Percentiles rank a stretch among this genome's conserved stretches.
These are phyloP conservation scores for Rhizopus microsporus DNA, from an alignment of 371 early-diverging fungal species.

Conservation along the genomic window DNA sequence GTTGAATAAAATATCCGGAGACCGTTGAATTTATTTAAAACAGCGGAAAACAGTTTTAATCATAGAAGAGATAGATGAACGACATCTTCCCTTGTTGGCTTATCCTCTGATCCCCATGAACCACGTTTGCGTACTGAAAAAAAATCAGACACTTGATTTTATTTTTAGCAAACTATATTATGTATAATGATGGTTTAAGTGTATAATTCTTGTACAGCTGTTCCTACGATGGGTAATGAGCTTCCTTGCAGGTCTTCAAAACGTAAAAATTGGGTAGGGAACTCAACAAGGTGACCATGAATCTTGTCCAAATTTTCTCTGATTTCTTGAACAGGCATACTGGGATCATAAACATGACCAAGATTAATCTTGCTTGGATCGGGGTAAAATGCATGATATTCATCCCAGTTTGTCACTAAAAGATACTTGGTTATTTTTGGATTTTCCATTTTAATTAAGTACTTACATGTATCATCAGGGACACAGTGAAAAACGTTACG, in stretches of 20 bases:
- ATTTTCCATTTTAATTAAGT: not conserved
- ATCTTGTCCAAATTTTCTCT: slow-evolving; percentile 46
- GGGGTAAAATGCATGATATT: slow-evolving; percentile 66
- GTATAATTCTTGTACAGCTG: slow-evolving; percentile 36
- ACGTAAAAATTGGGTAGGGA: slow-evolving; percentile 72
- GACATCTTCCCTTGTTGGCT: no score
- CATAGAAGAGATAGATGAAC: no score
- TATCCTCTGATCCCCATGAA: no score
- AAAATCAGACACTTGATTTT: no score
- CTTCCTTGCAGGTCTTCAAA: slow-evolving; percentile 49
- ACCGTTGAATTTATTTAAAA: no score
- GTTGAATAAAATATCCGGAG: no score
- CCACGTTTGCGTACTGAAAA: not conserved
- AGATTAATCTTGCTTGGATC: slow-evolving; percentile 34
- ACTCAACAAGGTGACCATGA: slow-evolving; percentile 71
- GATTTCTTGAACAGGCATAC: slow-evolving; percentile 39
- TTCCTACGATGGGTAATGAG: slow-evolving; percentile 36
- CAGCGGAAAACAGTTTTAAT: no score
- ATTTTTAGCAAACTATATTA: no score
- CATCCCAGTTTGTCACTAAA: slow-evolving; percentile 60
- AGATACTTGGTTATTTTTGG: not conserved
- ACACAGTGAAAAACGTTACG: slow-evolving; percentile 74
- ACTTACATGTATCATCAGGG: slow-evolving; percentile 68
- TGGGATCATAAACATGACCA: slow-evolving; percentile 42
- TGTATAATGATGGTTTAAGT: slow-evolving; percentile 20